Percentiles rank a stretch among this genome's conserved stretches.
These are phyloP conservation scores for Coemansia sp. DNA, from an alignment of 192 early-diverging fungal genomes.

Conservation along the genomic window DNA sequence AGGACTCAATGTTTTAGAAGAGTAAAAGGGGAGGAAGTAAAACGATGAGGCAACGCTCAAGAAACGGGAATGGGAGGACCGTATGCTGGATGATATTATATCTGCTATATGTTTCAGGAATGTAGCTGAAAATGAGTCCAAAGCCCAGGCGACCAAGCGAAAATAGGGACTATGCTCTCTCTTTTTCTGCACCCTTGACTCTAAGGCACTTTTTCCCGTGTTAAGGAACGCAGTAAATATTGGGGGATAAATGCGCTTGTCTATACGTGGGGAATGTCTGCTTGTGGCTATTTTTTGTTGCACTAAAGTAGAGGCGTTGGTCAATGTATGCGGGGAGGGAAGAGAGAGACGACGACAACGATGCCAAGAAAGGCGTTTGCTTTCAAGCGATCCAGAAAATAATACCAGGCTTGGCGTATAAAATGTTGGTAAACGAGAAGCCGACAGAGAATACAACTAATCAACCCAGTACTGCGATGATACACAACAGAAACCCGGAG, in stretches of 20 bases:
- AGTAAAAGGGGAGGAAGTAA: neutral
- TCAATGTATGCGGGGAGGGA: neutral
- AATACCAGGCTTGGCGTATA: neutral
- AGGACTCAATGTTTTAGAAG: too few relatives aligned
- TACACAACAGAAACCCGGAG: neutral
- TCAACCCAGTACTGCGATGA: neutral
- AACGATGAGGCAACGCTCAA: neutral
- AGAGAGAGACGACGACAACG: neutral
- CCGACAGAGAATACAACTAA: neutral
- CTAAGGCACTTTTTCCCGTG: neutral
- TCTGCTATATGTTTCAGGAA: slow-evolving; percentile 13
- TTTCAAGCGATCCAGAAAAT: neutral
- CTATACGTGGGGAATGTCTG: neutral
- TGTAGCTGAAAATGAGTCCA: slow-evolving; percentile 21
- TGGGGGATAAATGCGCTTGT: neutral
- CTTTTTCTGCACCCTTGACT: neutral
- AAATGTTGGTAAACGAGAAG: too few relatives aligned
- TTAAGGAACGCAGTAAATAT: slow-evolving; percentile 2
- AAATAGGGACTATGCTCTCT: slow-evolving; percentile 1
- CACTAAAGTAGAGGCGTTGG: neutral
- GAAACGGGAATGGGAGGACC: neutral
- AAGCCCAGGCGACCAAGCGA: neutral
- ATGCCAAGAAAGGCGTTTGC: neutral
- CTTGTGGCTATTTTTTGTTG: slow-evolving; percentile 8
- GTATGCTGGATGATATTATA: neutral